Evolutionary conservation across 371 early-diverging fungal species (phyloP).

Genomic region (Synchytrium microbalum): DNA sequence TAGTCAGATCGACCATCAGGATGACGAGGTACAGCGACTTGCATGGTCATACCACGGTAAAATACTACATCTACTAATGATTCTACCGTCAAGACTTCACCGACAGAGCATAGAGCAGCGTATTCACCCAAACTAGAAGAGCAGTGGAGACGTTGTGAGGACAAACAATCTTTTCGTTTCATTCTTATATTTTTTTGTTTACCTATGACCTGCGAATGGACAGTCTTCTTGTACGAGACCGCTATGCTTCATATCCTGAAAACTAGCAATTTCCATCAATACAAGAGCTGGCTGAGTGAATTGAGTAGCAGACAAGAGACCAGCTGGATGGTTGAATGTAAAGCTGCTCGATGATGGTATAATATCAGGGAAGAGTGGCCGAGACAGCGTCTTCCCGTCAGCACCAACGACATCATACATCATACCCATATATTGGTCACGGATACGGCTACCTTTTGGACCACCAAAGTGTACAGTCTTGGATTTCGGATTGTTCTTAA

Average conservation of each 20-base stretch:
- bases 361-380: slow-evolving; percentile 89
- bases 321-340: slow-evolving; percentile 86
- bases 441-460: slow-evolving; percentile 80
- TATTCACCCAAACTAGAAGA: slow-evolving; percentile 82
- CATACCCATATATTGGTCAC: slow-evolving; percentile 83
- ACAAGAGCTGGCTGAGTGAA: slow-evolving; percentile 93
- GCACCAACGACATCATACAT: slow-evolving; percentile 77
- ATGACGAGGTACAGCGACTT: slow-evolving; percentile 85
- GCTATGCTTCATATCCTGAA: slow-evolving; percentile 83
- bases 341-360: slow-evolving; percentile 68
- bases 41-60: slow-evolving; percentile 97
- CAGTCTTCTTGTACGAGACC: slow-evolving; percentile 77
- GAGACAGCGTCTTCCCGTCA: slow-evolving; percentile 54
- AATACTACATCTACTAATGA: slow-evolving; percentile 87
- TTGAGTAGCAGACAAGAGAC: slow-evolving; percentile 90
- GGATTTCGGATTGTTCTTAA: slow-evolving; percentile 80
- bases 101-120: slow-evolving; percentile 85
- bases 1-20: slow-evolving; percentile 75
- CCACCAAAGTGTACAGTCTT: slow-evolving; percentile 94
- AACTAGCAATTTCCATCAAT: slow-evolving; percentile 88
- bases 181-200: slow-evolving; percentile 1
- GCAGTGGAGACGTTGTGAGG: slow-evolving; percentile 5
- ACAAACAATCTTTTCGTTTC: background rate
- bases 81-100: slow-evolving; percentile 80
- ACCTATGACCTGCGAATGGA: slow-evolving; percentile 86